These are phyloP conservation scores for Leccinum ochraceum DNA, from an alignment of 768 basidiomycete genomes.

Conservation along the genomic window DNA sequence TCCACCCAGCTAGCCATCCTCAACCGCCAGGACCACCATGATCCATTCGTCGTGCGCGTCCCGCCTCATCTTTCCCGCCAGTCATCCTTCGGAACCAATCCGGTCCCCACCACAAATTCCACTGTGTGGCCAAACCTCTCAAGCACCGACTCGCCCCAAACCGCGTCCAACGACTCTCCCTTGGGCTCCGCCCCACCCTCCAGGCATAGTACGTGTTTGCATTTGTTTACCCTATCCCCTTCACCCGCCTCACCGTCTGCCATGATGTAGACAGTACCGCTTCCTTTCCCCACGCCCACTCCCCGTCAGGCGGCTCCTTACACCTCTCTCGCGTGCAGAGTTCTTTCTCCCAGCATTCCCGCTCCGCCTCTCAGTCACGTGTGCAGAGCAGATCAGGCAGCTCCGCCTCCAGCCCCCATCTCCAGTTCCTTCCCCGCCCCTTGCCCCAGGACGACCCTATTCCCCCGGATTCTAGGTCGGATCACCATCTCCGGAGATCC, in stretches of 20 bases:
- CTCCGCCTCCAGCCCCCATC: constrained; percentile 50
- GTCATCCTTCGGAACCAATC: constrained; percentile 27
- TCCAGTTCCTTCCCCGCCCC: constrained; percentile 40
- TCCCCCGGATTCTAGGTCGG: constrained; percentile 25
- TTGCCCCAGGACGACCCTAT: constrained; percentile 42
- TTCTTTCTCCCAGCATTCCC: constrained; percentile 29
- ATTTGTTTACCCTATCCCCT: constrained; percentile 11
- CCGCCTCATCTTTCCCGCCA: constrained; percentile 35
- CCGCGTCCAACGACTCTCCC: constrained; percentile 36
- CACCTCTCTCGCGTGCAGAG: constrained; percentile 41
- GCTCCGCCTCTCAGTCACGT: constrained; percentile 45
- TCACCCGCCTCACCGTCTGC: constrained; percentile 10
- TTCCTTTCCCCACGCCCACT: constrained; percentile 33
- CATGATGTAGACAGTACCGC: constrained; percentile 26
- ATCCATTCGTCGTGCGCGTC: constrained; percentile 48
- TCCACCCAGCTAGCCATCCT: constrained; percentile 24
- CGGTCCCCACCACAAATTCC: constrained; percentile 22
- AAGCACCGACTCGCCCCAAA: constrained; percentile 20
- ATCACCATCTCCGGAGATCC: constrained; percentile 17
- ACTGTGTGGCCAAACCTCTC: constrained; percentile 22
- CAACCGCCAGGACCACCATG: constrained; percentile 33
- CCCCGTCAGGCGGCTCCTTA: constrained; percentile 27
- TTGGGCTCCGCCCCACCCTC: constrained; percentile 33
- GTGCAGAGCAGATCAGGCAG: constrained; percentile 47
- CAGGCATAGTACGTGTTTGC: constrained; percentile 40